Percentiles rank a stretch among this genome's conserved stretches.
phyloP scores from a whole-genome alignment of 2,329 filamentous ascomycete species.

The Hypomyces perniciosus region DNA sequence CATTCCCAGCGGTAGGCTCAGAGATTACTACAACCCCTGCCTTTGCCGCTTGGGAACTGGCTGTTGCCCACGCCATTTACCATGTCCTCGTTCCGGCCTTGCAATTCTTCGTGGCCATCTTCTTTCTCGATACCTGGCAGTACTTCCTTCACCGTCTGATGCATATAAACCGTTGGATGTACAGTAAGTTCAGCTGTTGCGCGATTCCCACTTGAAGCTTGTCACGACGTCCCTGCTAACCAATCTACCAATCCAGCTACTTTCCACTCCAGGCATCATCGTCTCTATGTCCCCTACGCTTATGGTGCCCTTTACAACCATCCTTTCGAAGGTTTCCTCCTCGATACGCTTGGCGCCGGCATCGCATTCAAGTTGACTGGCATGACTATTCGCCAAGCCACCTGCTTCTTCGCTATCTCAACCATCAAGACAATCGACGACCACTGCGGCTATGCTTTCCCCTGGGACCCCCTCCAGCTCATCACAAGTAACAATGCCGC shows the following conservation, averaged over 20 bases:
- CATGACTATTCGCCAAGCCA: conserved; percentile 80
- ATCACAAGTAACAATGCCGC: conserved; percentile 91
- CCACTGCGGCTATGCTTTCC: conserved; percentile 93
- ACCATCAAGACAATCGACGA: conserved; percentile 97
- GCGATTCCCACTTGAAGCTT: no score
- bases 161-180: conserved; percentile 97
- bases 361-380: conserved; percentile 74
- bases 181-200: conserved; percentile 58
- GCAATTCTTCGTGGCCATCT: conserved; percentile 70
- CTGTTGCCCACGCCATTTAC: conserved; percentile 71
- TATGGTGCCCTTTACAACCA: conserved; percentile 98
- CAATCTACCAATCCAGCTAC: conserved; percentile 47
- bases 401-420: conserved; percentile 82
- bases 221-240: conserved; percentile 50
- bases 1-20: conserved; percentile 52
- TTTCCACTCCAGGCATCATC: conserved; percentile 93
- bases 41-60: conserved; percentile 79
- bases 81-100: conserved; percentile 67
- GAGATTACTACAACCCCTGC: conserved; percentile 54
- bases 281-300: conserved; percentile 94
- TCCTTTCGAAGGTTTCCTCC: conserved; percentile 84
- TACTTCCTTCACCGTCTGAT: conserved; percentile 95
- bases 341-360: conserved; percentile 85
- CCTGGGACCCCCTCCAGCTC: conserved; percentile 89
- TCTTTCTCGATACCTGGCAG: conserved; percentile 91